Base-by-base conservation (phyloP, 768 basidiomycete genomes). In the Termitomyces bulborhizus region DNA sequence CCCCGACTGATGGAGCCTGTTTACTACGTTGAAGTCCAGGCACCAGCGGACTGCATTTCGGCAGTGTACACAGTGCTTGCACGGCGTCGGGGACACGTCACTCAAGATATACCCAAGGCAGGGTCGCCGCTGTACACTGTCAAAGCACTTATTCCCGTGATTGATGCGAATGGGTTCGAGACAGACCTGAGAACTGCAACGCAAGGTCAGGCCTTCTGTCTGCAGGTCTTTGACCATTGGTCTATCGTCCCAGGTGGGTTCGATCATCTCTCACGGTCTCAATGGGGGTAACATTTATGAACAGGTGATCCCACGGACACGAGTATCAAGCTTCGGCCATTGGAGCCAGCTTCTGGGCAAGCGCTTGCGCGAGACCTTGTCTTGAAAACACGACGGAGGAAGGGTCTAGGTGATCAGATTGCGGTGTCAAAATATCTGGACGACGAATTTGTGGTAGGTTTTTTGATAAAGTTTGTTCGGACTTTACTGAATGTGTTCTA, bases 21-120 rank as follows among this genome's bases (percentile, higher is more conserved):
- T 58, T 98, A 96, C 78, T 98, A 93, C 67, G 96, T 98, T 52
- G 97, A 99, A 71, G 95, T 99, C n/a, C 96, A 98, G 71, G 92
- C 96, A 6, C 97, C 97, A 7, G 93, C 95, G 16, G 97, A 99
- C 68, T 98, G 97, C 66, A 95, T 99, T 59, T 97, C 97, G 21
- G 94, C 95, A 11, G 95, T 99, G 36, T 98, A 98, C 70, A 97
- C 94, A 4, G 97, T 98, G 44, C 88, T 99, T 51, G 95, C 97
- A n/a, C 84, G 97, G 57, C 88, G 97, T 56, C 84, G 97, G 71
- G 97, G 97, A n/a, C 97, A 99, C 69, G 97, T 99, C 60, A 98
- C 96, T 0, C 92, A 97, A 68, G 97, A 99, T 68, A 88, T 93
- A 24, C 95, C 97, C 31, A 99, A 98, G 71, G 94, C 96, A 6